Conservation (phyloP, 345 rosid genomes). For the Hypericum androsaemum region DNA sequence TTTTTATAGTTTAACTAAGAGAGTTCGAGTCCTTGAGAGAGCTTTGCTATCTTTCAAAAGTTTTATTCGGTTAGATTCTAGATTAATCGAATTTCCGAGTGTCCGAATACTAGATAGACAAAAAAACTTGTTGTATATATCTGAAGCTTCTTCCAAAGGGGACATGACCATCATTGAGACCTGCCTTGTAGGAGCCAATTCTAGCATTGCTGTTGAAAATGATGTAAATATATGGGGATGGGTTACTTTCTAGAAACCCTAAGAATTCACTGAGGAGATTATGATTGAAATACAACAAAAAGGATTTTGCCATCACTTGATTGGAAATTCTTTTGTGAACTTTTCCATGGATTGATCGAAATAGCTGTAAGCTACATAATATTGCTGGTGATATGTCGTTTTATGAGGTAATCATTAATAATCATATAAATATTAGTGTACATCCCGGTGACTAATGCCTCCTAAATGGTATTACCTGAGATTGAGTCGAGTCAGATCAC, state of each 20-base stretch:
- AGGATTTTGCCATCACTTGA: slow-evolving; percentile 9
- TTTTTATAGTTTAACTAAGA: no score
- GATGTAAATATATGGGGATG: slow-evolving; percentile 4
- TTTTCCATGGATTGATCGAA: slow-evolving; percentile 8
- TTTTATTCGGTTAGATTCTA: no score
- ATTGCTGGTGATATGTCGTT: slow-evolving; percentile 12
- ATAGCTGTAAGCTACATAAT: slow-evolving; percentile 6
- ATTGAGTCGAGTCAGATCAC: slow-evolving; percentile 2
- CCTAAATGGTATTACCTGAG: slow-evolving; percentile 7
- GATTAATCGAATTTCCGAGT: no score
- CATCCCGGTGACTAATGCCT: slow-evolving; percentile 16
- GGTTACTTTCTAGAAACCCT: slow-evolving; percentile 17
- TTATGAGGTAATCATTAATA: slow-evolving; percentile 40
- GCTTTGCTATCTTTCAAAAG: no score
- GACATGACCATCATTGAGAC: slow-evolving; percentile 36
- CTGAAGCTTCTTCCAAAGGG: slow-evolving; percentile 34
- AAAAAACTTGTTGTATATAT: background rate
- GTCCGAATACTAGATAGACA: no score
- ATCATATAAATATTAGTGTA: slow-evolving; percentile 35
- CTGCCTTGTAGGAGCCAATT: slow-evolving; percentile 18
- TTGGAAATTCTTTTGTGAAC: background rate
- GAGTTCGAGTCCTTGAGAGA: no score
- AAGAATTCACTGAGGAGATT: slow-evolving; percentile 10
- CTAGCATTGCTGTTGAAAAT: slow-evolving; percentile 10
- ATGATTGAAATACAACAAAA: slow-evolving; percentile 15